Conservation (phyloP, 1,139 yeast species). For the Suhomyces anneliseae region DNA sequence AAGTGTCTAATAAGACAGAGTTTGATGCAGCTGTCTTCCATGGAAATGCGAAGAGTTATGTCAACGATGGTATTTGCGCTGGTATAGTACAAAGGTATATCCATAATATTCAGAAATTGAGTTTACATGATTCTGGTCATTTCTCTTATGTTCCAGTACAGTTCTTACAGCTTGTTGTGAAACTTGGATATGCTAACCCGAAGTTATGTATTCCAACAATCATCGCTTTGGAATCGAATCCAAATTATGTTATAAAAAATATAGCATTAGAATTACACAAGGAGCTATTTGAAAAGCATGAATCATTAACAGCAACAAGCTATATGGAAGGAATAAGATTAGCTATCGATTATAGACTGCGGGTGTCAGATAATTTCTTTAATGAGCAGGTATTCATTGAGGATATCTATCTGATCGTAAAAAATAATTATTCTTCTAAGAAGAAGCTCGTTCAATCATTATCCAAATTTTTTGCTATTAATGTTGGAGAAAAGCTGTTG, state of each 20-base stretch:
- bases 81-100: conserved; percentile 68
- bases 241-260: conserved; percentile 39
- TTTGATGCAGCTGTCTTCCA: conserved; percentile 54
- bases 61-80: conserved; percentile 71
- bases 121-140: conserved; percentile 46
- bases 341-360: conserved; percentile 49
- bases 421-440: conserved; percentile 42
- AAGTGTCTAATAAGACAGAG: conserved; percentile 27
- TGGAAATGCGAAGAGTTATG: conserved; percentile 46
- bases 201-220: conserved; percentile 65
- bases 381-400: conserved; percentile 23
- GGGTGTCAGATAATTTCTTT: conserved; percentile 22
- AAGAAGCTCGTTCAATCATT: conserved; percentile 44
- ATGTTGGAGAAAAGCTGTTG: conserved; percentile 9
- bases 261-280: conserved; percentile 55
- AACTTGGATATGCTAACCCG: conserved; percentile 75
- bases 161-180: conserved; percentile 55
- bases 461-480: conserved; percentile 23
- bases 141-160: conserved; percentile 51
- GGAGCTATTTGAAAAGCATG: conserved; percentile 62
- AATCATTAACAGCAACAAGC: conserved; percentile 65
- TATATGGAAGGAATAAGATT: conserved; percentile 63
- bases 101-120: conserved; percentile 45
- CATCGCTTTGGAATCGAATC: conserved; percentile 66
- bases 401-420: conserved; percentile 44